These are phyloP conservation scores for Phyllosticta capitalensis DNA, from an alignment of 2,329 filamentous ascomycete genomes.

Conservation along the genomic window DNA sequence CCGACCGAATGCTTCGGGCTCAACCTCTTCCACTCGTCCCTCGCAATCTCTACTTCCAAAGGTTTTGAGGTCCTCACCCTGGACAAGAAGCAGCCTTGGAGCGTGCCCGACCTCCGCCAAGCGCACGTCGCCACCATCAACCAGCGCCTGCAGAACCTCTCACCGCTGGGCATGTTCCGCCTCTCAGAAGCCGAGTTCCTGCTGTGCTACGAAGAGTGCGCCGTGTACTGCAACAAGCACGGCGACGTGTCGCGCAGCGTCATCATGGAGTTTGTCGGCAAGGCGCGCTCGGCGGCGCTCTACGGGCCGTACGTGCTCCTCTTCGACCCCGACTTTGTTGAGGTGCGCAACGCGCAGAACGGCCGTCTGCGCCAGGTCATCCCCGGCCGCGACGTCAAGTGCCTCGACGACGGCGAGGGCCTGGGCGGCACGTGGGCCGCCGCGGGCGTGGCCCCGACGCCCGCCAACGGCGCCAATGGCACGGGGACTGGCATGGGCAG, in stretches of 20 bases:
- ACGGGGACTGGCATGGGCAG: constrained; percentile 8
- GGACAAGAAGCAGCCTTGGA: constrained; percentile 94
- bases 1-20: constrained; percentile 90
- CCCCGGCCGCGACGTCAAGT: constrained; percentile 78
- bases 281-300: constrained; percentile 76
- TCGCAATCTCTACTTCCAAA: constrained; percentile 82
- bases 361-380: constrained; percentile 90
- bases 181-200: constrained; percentile 73
- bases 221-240: constrained; percentile 96
- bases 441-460: constrained; percentile 41
- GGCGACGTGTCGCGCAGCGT: constrained; percentile 89
- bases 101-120: constrained; percentile 75
- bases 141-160: constrained; percentile 68
- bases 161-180: constrained; percentile 91
- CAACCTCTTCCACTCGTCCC: constrained; percentile 90
- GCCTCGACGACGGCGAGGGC: constrained; percentile 59
- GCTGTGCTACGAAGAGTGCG: constrained; percentile 89
- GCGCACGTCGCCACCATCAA: constrained; percentile 78
- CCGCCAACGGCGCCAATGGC: constrained; percentile 30
- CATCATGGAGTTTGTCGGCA: constrained; percentile 98
- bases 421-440: constrained; percentile 41
- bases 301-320: constrained; percentile 86
- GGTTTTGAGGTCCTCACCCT: constrained; percentile 94
- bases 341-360: constrained; percentile 94
- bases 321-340: constrained; percentile 93